Percentiles rank a stretch among this genome's conserved stretches.
phyloP scores from a whole-genome alignment of 2,329 filamentous ascomycete genomes.

The Fusarium metavorans region DNA sequence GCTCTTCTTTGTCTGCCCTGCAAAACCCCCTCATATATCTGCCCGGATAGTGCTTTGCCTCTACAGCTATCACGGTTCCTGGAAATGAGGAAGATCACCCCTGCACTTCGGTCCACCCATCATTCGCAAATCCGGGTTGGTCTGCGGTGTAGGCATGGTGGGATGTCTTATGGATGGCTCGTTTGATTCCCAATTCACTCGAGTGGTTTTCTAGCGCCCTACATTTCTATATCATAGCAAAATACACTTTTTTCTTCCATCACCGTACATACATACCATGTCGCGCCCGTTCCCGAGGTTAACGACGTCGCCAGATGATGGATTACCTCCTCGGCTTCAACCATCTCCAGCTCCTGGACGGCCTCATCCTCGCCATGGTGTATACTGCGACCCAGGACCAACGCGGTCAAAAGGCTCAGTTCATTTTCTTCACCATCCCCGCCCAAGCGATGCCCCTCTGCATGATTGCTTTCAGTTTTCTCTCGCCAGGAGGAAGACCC shows the following conservation, averaged over 20 bases:
- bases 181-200: constrained; percentile 69
- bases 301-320: constrained; percentile 46
- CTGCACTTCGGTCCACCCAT: constrained; percentile 70
- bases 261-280: not conserved
- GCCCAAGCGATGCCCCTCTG: constrained; percentile 84
- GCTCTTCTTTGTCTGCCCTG: constrained; percentile 22
- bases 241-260: constrained; percentile 24
- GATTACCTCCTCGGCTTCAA: constrained; percentile 49
- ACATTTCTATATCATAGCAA: constrained; percentile 59
- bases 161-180: constrained; percentile 79
- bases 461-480: constrained; percentile 79
- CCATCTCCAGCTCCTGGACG: constrained; percentile 64
- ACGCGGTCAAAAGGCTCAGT: constrained; percentile 78
- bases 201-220: constrained; percentile 72
- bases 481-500: constrained; percentile 71
- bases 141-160: constrained; percentile 80
- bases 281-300: constrained; percentile 31
- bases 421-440: constrained; percentile 87
- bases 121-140: constrained; percentile 76
- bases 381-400: constrained; percentile 92
- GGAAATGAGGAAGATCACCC: constrained; percentile 85
- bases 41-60: constrained; percentile 77
- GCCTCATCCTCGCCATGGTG: constrained; percentile 81
- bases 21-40: constrained; percentile 72
- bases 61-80: constrained; percentile 85